These are phyloP conservation scores for Teunomyces cretensis DNA, from an alignment of 805 yeast genomes.

Conservation along the genomic window DNA sequence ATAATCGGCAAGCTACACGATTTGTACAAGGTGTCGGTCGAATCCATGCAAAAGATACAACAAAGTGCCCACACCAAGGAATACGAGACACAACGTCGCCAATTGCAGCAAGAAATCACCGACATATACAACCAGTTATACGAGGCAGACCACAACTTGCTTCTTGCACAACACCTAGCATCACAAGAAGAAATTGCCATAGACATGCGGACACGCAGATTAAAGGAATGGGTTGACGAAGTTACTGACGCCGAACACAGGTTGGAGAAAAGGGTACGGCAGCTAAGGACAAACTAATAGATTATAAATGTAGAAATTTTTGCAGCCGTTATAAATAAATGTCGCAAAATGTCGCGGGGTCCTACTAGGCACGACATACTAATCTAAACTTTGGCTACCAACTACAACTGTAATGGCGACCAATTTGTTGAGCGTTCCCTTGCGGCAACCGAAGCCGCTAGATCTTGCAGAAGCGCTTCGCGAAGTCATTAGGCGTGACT, in stretches of 20 bases:
- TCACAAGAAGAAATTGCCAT: slow-evolving; percentile 20
- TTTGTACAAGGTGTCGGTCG: slow-evolving; percentile 8
- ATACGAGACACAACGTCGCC: slow-evolving; percentile 4
- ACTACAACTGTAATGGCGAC: slow-evolving; percentile 12
- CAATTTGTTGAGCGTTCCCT: slow-evolving; percentile 52
- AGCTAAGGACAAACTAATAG: not conserved
- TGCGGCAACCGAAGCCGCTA: slow-evolving; percentile 44
- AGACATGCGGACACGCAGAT: slow-evolving; percentile 15
- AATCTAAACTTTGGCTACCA: not conserved
- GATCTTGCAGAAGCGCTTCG: slow-evolving; percentile 41
- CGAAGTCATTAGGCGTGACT: slow-evolving; percentile 48
- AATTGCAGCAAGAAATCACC: slow-evolving; percentile 9
- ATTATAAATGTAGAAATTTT: not conserved
- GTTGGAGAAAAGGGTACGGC: not conserved
- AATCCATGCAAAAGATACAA: slow-evolving; percentile 1
- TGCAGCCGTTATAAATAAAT: not conserved
- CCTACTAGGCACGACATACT: not conserved
- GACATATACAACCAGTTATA: slow-evolving; percentile 10
- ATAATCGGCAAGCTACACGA: slow-evolving; percentile 18
- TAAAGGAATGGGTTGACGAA: slow-evolving; percentile 25
- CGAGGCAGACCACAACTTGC: slow-evolving; percentile 17
- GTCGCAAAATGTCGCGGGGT: not conserved
- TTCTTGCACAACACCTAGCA: slow-evolving; percentile 6
- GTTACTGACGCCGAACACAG: not conserved
- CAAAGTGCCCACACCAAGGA: slow-evolving; percentile 5